Conservation (phyloP, 768 basidiomycete genomes). For the Pleurotus giganteus region DNA sequence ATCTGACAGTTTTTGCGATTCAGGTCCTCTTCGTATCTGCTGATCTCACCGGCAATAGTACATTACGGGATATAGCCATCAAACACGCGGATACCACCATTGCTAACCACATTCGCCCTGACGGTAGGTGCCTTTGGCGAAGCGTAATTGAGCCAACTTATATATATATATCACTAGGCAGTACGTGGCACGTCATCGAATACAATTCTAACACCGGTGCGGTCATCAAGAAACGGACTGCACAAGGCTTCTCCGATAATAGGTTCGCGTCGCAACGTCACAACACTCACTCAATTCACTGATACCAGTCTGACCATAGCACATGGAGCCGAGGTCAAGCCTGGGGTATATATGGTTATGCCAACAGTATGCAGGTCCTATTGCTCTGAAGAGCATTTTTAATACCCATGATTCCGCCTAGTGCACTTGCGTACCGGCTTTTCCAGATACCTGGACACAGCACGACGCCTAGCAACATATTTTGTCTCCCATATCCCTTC, state of each 20-base stretch:
- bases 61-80: slow-evolving; percentile 57
- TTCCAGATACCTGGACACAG: slow-evolving; percentile 53
- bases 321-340: slow-evolving; percentile 77
- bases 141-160: neutral
- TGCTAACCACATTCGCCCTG: slow-evolving; percentile 60
- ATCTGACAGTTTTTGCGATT: neutral
- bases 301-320: slow-evolving; percentile 27
- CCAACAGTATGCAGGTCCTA: slow-evolving; percentile 49
- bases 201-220: slow-evolving; percentile 64
- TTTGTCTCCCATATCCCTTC: slow-evolving; percentile 59
- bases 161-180: slow-evolving; percentile 30
- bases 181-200: slow-evolving; percentile 61
- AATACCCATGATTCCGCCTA: slow-evolving; percentile 21
- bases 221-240: slow-evolving; percentile 54
- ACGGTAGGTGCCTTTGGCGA: slow-evolving; percentile 40
- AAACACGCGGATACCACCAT: slow-evolving; percentile 67
- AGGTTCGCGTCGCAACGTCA: slow-evolving; percentile 21
- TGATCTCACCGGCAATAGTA: slow-evolving; percentile 57
- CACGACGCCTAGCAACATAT: slow-evolving; percentile 55
- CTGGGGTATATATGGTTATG: slow-evolving; percentile 71
- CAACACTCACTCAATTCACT: neutral
- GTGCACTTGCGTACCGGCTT: slow-evolving; percentile 59
- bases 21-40: slow-evolving; percentile 53
- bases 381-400: neutral
- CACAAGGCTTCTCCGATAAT: slow-evolving; percentile 60